Evolutionary conservation across 2,329 filamentous ascomycete genomes (phyloP), one percentile per base, ranked within the genome.

Genomic region (Trichothecium roseum): DNA sequence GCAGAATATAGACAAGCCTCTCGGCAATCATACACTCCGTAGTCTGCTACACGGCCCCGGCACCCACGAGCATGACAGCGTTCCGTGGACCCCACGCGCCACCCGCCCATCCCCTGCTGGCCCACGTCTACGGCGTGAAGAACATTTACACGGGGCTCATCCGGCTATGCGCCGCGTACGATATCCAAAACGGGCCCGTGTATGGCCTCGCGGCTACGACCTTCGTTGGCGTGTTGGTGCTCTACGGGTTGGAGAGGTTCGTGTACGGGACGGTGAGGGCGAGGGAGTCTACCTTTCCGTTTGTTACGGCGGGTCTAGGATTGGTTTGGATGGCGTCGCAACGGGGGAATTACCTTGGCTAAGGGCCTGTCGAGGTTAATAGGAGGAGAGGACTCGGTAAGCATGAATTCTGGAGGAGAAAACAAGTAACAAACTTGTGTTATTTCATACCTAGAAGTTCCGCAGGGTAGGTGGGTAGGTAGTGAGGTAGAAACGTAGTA

Each of bases 81-180:
- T 57, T 59, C 43, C 49, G 45, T 16, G 55, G 56, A 13, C 45
- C 52, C 7, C 30, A 37, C 5, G 44, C 47, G 4, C 52, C 53
- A 16, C 42, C 44, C 7, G 43, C 45, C 10, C 41, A 46, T 6
- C 28, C 44, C 4, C 44, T 59, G n/a, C 42, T 53, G 14, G 52
- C 57, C 5, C 56, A 50, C 36, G 40, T 54, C 4, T 60, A 60
- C 40, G 56, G 50, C 12, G 37, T 53, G 26, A 56, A 59, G 48
- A 60, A 59, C 36, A 27, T 56, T 29, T 59, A 58, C 43, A 53
- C 55, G 7, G 49, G 42, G 13, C 31, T 51, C 27, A 60, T 59
- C 36, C 48, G 56, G 12, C 27, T 49, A 8, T 55, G 54, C 32
- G 53, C 56, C 2, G 56, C 56, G 4, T 59, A 57, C 28, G 35